A percentile compares a stretch with the other conserved stretches of the same genome.
Evolutionary conservation across 2,329 filamentous ascomycete genomes (phyloP).

Genomic region (Eurotiales sp.): DNA sequence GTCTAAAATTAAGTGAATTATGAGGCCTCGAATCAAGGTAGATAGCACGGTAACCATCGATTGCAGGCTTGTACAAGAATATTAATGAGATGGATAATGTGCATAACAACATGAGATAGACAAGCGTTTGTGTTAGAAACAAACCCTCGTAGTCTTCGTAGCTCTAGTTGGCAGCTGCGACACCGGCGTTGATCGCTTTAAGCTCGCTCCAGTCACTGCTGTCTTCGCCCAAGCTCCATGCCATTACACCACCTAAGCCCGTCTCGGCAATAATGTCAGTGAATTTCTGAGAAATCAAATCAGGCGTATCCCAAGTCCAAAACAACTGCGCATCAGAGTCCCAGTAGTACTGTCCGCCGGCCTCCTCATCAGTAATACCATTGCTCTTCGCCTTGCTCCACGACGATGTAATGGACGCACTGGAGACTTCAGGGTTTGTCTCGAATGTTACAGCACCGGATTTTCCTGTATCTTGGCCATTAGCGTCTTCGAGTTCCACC

Average conservation of each 20-base stretch:
- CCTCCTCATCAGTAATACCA: constrained; percentile 54
- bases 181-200: constrained; percentile 37
- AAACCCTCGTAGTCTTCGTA: too few relatives aligned
- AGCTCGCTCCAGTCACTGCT: constrained; percentile 43
- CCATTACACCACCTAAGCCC: constrained; percentile 66
- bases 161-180: constrained; percentile 12
- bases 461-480: constrained; percentile 57
- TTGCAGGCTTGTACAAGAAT: too few relatives aligned
- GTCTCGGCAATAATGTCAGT: constrained; percentile 54
- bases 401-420: constrained; percentile 52
- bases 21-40: too few relatives aligned
- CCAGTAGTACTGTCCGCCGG: constrained; percentile 67
- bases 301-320: constrained; percentile 70
- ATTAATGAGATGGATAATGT: too few relatives aligned
- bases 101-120: too few relatives aligned
- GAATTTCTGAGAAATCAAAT: constrained; percentile 61
- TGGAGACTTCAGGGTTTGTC: constrained; percentile 20
- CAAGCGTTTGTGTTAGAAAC: too few relatives aligned
- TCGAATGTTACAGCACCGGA: constrained; percentile 51
- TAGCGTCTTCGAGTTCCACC: constrained; percentile 55
- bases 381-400: constrained; percentile 54
- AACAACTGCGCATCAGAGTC: constrained; percentile 58
- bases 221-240: constrained; percentile 72
- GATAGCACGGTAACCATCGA: too few relatives aligned
- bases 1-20: too few relatives aligned